These are phyloP conservation scores for Colletotrichum salicis DNA, from an alignment of 2,329 filamentous ascomycete genomes.

Conservation along the genomic window DNA sequence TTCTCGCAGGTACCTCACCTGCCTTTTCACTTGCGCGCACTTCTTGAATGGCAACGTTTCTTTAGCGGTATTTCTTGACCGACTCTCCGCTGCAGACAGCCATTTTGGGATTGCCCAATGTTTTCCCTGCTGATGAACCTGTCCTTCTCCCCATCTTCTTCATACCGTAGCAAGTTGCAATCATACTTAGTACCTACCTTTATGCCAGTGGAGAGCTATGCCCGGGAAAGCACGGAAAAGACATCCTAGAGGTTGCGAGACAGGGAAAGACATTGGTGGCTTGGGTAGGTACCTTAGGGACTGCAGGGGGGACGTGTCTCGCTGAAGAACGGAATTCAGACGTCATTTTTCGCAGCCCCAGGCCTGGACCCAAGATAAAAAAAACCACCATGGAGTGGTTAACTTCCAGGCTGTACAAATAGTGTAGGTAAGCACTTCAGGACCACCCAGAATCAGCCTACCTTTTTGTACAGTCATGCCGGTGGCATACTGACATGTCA, in stretches of 20 bases:
- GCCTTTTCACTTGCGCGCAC: neutral
- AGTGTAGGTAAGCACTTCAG: neutral
- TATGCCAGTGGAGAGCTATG: neutral
- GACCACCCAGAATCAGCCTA: neutral
- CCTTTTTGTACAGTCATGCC: too few relatives aligned
- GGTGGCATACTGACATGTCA: too few relatives aligned
- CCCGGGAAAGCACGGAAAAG: neutral
- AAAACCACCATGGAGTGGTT: neutral
- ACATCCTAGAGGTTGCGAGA: neutral
- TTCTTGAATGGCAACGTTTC: neutral
- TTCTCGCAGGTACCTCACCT: neutral
- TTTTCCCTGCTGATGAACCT: too few relatives aligned
- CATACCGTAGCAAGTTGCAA: neutral
- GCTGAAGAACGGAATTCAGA: constrained; percentile 12
- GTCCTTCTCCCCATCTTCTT: neutral
- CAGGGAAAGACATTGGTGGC: neutral
- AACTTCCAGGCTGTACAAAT: neutral
- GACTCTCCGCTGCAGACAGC: neutral
- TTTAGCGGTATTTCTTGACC: neutral
- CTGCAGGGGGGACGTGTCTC: neutral
- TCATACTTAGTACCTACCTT: too few relatives aligned
- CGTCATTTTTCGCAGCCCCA: constrained; percentile 4
- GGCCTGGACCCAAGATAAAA: neutral
- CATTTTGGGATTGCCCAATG: neutral
- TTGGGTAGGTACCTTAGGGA: neutral